Evolutionary conservation across 805 yeast genomes (phyloP).

Genomic region (Isabelozyma heimii): DNA sequence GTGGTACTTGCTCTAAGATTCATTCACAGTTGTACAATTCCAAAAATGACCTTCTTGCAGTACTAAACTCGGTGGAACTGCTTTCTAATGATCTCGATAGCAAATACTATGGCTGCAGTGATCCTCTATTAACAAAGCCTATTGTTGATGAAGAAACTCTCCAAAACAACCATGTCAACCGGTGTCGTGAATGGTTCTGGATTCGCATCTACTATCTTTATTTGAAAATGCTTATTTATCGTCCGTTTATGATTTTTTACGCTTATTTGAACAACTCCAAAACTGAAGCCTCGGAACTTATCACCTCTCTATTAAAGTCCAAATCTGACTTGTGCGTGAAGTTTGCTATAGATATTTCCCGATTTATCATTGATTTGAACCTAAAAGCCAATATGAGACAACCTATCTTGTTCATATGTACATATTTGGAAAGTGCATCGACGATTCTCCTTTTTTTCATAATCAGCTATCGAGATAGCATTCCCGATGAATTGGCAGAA

Average conservation of each 20-base stretch:
- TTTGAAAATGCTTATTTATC: constrained; percentile 14
- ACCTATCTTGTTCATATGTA: constrained; percentile 16
- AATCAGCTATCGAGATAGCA: constrained; percentile 7
- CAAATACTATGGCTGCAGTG: constrained; percentile 10
- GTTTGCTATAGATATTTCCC: constrained; percentile 12
- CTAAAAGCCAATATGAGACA: constrained; percentile 12
- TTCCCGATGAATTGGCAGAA: constrained; percentile 10
- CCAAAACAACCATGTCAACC: constrained; percentile 1
- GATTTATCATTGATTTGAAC: constrained; percentile 13
- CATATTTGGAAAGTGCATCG: constrained; percentile 16
- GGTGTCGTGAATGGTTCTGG: constrained; percentile 20
- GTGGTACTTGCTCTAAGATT: constrained; percentile 11
- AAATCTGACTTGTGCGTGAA: constrained; percentile 13
- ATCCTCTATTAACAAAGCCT: constrained; percentile 4
- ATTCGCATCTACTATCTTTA: constrained; percentile 19
- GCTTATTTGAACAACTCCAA: constrained; percentile 14
- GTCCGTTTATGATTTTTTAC: constrained; percentile 18
- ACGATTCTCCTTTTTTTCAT: constrained; percentile 14
- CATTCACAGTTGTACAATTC: constrained; percentile 15
- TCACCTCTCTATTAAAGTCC: constrained; percentile 6
- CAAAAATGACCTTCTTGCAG: constrained; percentile 12
- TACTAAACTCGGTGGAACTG: constrained; percentile 11
- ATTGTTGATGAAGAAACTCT: constrained; percentile 1
- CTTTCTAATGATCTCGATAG: constrained; percentile 13
- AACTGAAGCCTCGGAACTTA: constrained; percentile 4